Evolutionary conservation across 768 basidiomycete species (phyloP), one percentile per base, ranked within the genome.

Genomic region (Lentinula lateritia): DNA sequence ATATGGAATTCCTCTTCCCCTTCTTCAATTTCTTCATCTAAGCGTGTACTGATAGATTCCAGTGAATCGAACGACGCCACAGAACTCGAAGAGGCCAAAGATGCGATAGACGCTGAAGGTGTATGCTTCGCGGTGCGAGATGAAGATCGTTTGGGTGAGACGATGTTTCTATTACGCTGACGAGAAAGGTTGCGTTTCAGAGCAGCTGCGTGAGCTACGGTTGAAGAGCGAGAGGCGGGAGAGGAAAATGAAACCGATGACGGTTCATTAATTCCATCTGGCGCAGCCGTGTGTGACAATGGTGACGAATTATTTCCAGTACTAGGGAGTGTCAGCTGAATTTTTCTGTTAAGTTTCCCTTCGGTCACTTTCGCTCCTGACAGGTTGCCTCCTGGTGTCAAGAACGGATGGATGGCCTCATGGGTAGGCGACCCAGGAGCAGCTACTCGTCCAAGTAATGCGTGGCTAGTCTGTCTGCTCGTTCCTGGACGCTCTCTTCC

Each of bases 1-100:
- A 82, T 72, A 56, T 79, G 77, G 78, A 80, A 82, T 35, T 78
- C 76, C 18, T 68, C 64, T 50, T 65, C 62, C 23, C 68, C 66
- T 38, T 60, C 50, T 32, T 60, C 59, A 12, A 5, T 18, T 32
- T 60, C 59, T 28, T 39, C 50, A 50, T 50, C 48, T 9, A 46
- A 5, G 34, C 8, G 45, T 3, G 58, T 35, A 34, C 6, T 20
- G 13, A 18, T 5, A 38, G 54, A 36, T 43, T 56, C 42, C 48
- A 15, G 55, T 36, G 67, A 61, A 18, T 63, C 42, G 34, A 64
- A 63, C n/a, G 64, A 61, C 32, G 56, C 52, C 16, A 28, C 58
- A 12, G 58, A 41, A 48, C 50, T 42, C 56, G 18, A 58, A 45
- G 67, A 61, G 16, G 64, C 45, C 36, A 64, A 63, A 20, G 64